Conservation (phyloP, 176 grass and related monocot genomes). For the Musa troglodytarum region DNA sequence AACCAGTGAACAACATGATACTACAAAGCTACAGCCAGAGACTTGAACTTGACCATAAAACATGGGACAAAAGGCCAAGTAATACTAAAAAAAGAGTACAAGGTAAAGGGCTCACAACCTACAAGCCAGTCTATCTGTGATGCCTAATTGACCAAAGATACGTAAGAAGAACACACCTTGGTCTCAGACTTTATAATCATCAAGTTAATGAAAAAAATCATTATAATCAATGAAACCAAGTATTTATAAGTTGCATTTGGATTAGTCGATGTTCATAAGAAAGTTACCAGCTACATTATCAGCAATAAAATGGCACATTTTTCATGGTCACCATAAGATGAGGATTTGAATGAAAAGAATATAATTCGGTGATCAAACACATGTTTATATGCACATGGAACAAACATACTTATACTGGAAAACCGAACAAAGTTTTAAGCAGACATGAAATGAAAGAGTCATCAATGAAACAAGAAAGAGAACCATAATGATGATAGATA, state of each 20-base stretch:
- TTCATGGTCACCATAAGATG: slow-evolving; percentile 75
- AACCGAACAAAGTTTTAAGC: no score
- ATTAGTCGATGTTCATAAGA: neutral
- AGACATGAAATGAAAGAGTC: no score
- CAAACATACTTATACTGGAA: no score
- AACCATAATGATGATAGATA: neutral
- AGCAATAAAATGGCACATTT: slow-evolving; percentile 92
- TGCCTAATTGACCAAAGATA: no score
- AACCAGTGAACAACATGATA: no score
- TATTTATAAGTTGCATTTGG: neutral
- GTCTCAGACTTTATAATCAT: slow-evolving; percentile 63
- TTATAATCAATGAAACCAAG: no score
- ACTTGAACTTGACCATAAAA: neutral
- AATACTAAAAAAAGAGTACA: neutral
- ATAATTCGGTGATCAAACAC: no score
- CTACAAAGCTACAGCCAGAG: no score
- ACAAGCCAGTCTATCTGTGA: no score
- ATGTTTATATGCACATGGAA: slow-evolving; percentile 43
- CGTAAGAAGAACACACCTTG: slow-evolving; percentile 45
- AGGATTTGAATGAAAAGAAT: slow-evolving; percentile 17
- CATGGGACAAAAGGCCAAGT: neutral
- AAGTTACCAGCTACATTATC: slow-evolving; percentile 73
- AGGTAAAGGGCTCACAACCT: no score
- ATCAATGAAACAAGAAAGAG: no score
- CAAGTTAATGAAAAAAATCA: slow-evolving; percentile 26